Evolutionary conservation across 306 rosid species (phyloP), one percentile per base, ranked within the genome.

Genomic region (Erythrophleum fordii): DNA sequence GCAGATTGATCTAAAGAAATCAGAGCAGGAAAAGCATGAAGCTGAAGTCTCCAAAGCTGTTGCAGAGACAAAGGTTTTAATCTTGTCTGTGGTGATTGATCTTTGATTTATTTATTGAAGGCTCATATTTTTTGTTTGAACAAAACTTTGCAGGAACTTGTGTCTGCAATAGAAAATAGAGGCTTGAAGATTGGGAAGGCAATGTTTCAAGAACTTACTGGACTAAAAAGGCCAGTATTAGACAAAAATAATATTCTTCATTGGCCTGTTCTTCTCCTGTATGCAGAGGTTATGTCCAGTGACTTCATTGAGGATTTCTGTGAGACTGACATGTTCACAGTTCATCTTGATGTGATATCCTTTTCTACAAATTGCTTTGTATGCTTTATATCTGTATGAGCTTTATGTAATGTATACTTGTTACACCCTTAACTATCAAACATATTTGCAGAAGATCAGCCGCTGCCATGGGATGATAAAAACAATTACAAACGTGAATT

Each of bases 271-370:
- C 87, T 93, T 87, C 88, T 93, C 80, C 90, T 95, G 61, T 95
- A 95, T 79, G 97, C 98, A 12, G 99, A 91, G 88, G 94, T 91
- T 86, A 95, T 93, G 99, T 91, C 97, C 58, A 91, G 98, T 77
- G 99, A 93, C 86, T 91, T 95, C 77, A 93, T 95, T 22, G 97
- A 95, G 88, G 97, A 95, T 84, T 95, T 93, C 80, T 93, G 96
- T 5, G 99, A 95, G 97, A 88, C 90, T 3, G 98, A 95, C 90
- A 86, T 91, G 94, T 87, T 93, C 85, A 82, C 94, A 13, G 90
- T 73, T 81, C 98, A 93, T 90, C 93, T 95, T 72, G 97, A 91
- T 85, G 82, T 89, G 90, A 93, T 95, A 95, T 95, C 99, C 99
- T 91, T 95, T 65, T 74, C 41, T 74, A 20, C 55, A 59, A 45